These are phyloP conservation scores for Penicillium pancosmium DNA, from an alignment of 495 filamentous ascomycete species.

Conservation along the genomic window DNA sequence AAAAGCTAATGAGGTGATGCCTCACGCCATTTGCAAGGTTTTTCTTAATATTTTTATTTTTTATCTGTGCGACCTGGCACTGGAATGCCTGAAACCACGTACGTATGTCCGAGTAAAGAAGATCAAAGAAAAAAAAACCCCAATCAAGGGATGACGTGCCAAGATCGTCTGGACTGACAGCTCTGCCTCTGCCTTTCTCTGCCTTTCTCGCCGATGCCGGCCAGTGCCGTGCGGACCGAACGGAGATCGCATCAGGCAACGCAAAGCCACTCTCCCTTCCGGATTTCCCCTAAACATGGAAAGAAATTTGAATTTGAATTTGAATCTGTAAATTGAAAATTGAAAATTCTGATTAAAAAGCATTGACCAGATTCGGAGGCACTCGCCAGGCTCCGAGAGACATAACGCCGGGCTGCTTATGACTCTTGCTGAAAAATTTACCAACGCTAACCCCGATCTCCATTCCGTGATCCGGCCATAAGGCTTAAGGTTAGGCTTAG, in stretches of 20 bases:
- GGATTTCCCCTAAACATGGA: slow-evolving; percentile 2
- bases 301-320: not conserved
- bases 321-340: not conserved
- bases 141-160: slow-evolving; percentile 10
- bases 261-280: not conserved
- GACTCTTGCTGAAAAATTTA: slow-evolving; percentile 5
- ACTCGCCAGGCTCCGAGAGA: not conserved
- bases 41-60: not conserved
- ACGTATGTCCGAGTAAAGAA: too few species aligned
- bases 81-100: slow-evolving; percentile 16
- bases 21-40: slow-evolving; percentile 1
- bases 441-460: not conserved
- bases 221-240: slow-evolving; percentile 28
- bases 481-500: not conserved
- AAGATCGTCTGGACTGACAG: slow-evolving; percentile 13
- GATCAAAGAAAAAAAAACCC: slow-evolving; percentile 4
- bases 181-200: not conserved
- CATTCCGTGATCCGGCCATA: too few species aligned
- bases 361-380: slow-evolving; percentile 2
- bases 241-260: slow-evolving; percentile 29
- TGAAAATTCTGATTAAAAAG: not conserved
- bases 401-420: not conserved
- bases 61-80: not conserved
- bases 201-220: slow-evolving; percentile 18
- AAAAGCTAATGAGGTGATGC: slow-evolving; percentile 11